A percentile compares a stretch with the other conserved stretches of the same genome.
These are phyloP conservation scores for Neolentinus lepideus DNA, from an alignment of 1,284 basidiomycete species.

Conservation along the genomic window DNA sequence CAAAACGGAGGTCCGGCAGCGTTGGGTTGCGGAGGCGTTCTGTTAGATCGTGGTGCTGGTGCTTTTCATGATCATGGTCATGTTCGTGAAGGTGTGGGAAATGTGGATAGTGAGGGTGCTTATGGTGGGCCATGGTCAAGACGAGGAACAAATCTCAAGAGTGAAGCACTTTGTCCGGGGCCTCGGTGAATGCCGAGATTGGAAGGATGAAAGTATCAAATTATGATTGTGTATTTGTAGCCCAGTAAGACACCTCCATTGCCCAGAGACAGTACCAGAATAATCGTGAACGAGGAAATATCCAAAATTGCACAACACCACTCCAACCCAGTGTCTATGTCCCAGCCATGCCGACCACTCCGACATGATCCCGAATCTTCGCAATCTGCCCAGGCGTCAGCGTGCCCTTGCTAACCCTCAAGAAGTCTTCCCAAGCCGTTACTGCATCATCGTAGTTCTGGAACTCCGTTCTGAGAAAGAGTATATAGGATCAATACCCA, in stretches of 20 bases:
- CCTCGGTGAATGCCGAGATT: too few species aligned
- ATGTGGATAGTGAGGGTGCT: not conserved
- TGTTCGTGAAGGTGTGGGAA: not conserved
- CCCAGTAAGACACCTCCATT: too few species aligned
- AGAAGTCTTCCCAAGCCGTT: slow-evolving; percentile 68
- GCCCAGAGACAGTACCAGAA: too few species aligned
- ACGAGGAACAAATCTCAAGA: too few species aligned
- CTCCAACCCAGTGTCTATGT: too few species aligned
- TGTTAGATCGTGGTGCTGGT: not conserved
- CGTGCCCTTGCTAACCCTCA: slow-evolving; percentile 61
- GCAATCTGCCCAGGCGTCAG: slow-evolving; percentile 71
- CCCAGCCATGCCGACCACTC: slow-evolving; percentile 74
- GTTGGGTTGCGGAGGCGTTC: slow-evolving; percentile 25
- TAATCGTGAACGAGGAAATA: too few species aligned
- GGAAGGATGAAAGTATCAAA: too few species aligned
- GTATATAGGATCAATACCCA: too few species aligned
- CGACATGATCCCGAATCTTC: slow-evolving; percentile 70
- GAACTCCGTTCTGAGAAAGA: slow-evolving; percentile 45
- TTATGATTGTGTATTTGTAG: too few species aligned
- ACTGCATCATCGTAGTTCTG: slow-evolving; percentile 43
- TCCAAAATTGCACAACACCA: slow-evolving; percentile 5
- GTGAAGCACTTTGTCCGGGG: too few species aligned
- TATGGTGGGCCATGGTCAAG: too few species aligned
- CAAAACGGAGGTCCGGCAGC: slow-evolving; percentile 69
- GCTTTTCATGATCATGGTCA: not conserved